Evolutionary conservation across 352 stramenopile species (phyloP).

Genomic region (Phytophthora melonis): DNA sequence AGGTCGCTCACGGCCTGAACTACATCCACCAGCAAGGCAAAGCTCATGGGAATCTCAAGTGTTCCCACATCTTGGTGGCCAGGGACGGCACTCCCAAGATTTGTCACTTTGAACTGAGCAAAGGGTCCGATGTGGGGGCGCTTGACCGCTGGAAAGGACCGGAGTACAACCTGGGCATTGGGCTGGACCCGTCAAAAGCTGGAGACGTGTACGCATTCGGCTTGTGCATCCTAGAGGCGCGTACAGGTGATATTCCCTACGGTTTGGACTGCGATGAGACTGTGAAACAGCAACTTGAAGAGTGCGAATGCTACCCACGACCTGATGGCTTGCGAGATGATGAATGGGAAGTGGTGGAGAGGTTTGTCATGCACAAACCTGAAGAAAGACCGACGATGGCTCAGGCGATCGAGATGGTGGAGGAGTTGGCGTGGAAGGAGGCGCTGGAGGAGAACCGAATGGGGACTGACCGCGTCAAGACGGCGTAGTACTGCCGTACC

Average conservation of each 20-base stretch:
- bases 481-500: constrained; percentile 3
- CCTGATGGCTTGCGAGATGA: constrained; percentile 30
- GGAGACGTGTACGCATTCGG: constrained; percentile 38
- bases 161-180: constrained; percentile 27
- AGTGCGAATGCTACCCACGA: constrained; percentile 21
- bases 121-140: background rate
- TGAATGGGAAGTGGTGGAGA: constrained; percentile 36
- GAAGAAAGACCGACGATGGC: constrained; percentile 24
- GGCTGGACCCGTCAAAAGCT: constrained; percentile 22
- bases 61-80: constrained; percentile 32
- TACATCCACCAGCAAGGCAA: constrained; percentile 30
- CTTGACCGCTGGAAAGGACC: constrained; percentile 38
- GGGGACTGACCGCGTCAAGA: background rate
- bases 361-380: constrained; percentile 30
- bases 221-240: constrained; percentile 38
- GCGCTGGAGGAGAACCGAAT: constrained; percentile 14
- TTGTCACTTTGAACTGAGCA: constrained; percentile 36
- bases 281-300: constrained; percentile 16
- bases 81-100: constrained; percentile 23
- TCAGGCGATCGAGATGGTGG: constrained; percentile 32
- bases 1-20: constrained; percentile 23
- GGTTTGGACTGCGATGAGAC: constrained; percentile 19
- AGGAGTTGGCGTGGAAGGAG: constrained; percentile 29
- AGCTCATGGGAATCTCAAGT: constrained; percentile 34
- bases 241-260: constrained; percentile 31